Evolutionary conservation across 169 alveolate genomes (phyloP).

Genomic region (Cryptosporidium tyzzeri): DNA sequence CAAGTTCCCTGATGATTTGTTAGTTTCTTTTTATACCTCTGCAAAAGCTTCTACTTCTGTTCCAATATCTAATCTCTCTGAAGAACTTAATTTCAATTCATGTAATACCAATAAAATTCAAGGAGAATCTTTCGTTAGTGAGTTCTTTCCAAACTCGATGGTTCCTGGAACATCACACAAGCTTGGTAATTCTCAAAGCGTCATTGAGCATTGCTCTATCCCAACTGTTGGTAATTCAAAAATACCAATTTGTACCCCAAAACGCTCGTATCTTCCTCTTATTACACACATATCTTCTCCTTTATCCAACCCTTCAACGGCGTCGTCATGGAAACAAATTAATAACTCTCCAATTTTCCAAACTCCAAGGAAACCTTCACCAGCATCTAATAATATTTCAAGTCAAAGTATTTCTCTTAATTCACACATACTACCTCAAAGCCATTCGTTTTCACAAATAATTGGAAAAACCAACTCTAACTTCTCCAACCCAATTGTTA

Average conservation of each 20-base stretch:
- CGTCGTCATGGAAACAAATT: constrained; percentile 40
- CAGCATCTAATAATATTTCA: background rate
- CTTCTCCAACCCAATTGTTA: background rate
- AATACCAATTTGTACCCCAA: constrained; percentile 56
- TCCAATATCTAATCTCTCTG: constrained; percentile 10
- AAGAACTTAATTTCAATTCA: constrained; percentile 9
- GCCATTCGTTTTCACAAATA: background rate
- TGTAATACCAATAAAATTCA: background rate
- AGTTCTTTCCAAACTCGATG: constrained; percentile 9
- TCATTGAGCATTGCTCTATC: background rate
- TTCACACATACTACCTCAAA: constrained; percentile 1
- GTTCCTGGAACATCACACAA: constrained; percentile 1
- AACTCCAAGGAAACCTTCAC: constrained; percentile 47
- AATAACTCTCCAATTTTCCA: constrained; percentile 47
- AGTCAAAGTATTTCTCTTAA: constrained; percentile 2
- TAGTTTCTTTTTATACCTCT: constrained; percentile 44
- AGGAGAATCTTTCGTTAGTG: background rate
- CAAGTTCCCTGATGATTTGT: constrained; percentile 60
- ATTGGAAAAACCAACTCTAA: background rate
- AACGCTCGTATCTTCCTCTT: constrained; percentile 30
- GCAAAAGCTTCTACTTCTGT: background rate
- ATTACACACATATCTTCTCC: constrained; percentile 1
- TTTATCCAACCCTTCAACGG: constrained; percentile 24
- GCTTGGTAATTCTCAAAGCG: background rate
- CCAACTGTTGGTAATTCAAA: background rate